These are phyloP conservation scores for Hypholoma fasciculare DNA, from an alignment of 768 basidiomycete genomes.

Conservation along the genomic window DNA sequence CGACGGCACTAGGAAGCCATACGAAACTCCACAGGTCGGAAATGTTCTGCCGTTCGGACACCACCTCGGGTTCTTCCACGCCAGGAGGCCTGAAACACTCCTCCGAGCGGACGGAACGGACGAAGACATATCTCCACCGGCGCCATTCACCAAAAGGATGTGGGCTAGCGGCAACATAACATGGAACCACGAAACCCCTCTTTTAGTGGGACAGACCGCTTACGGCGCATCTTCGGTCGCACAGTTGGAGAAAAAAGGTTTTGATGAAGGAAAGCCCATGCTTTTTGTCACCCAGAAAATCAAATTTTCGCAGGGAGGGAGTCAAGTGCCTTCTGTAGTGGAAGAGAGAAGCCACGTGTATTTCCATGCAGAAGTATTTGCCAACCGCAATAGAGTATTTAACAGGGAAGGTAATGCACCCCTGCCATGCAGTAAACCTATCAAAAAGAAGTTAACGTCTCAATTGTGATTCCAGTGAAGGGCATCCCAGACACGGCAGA, in stretches of 20 bases:
- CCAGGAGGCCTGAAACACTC: conserved; percentile 52
- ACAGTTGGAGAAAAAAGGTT: conserved; percentile 63
- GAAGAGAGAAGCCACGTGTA: conserved; percentile 77
- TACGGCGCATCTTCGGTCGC: conserved; percentile 47
- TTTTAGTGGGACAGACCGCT: conserved; percentile 56
- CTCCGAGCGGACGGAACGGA: conserved; percentile 75
- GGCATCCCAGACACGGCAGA: conserved; percentile 48
- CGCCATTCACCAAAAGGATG: conserved; percentile 77
- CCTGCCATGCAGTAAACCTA: not conserved
- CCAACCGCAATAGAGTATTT: conserved; percentile 27
- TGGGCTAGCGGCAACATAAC: conserved; percentile 74
- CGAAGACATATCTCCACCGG: conserved; percentile 67
- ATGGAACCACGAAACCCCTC: conserved; percentile 51
- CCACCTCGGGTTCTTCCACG: conserved; percentile 76
- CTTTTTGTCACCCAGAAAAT: conserved; percentile 74
- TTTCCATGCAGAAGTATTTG: conserved; percentile 24
- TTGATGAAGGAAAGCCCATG: conserved; percentile 64
- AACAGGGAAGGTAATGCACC: conserved; percentile 43
- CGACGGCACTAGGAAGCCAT: conserved; percentile 52
- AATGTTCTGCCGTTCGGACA: conserved; percentile 58
- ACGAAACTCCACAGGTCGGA: conserved; percentile 38
- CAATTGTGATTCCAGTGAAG: conserved; percentile 37
- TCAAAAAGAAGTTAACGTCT: not conserved
- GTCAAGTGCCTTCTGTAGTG: conserved; percentile 43
- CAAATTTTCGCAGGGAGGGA: conserved; percentile 45